Conservation (phyloP, 1,139 yeast species). For the Pichia norvegensis region DNA sequence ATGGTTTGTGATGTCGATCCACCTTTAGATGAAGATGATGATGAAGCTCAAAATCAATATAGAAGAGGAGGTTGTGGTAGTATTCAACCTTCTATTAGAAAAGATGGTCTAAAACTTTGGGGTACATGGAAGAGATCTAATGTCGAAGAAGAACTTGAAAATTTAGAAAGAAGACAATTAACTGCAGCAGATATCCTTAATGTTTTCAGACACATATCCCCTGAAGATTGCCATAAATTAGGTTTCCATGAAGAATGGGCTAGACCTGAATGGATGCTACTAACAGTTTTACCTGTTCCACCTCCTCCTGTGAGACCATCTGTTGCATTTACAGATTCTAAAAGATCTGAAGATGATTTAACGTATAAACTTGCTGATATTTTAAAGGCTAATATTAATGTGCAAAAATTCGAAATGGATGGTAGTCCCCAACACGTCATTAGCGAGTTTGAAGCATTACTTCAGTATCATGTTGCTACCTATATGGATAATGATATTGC, state of each 20-base stretch:
- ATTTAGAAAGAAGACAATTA: conserved; percentile 85
- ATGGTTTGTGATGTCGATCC: conserved; percentile 94
- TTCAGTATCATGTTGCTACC: conserved; percentile 98
- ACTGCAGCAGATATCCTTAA: conserved; percentile 85
- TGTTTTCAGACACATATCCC: conserved; percentile 84
- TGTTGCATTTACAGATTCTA: conserved; percentile 96
- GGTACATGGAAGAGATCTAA: conserved; percentile 97
- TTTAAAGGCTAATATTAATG: conserved; percentile 90
- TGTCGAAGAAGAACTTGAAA: conserved; percentile 69
- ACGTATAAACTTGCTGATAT: conserved; percentile 97
- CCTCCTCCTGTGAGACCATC: conserved; percentile 99
- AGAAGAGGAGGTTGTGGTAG: conserved; percentile 98
- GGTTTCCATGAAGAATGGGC: conserved; percentile 96
- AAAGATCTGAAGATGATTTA: conserved; percentile 98
- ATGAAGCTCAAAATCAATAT: conserved; percentile 28
- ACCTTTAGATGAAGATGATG: conserved; percentile 47
- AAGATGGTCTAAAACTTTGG: conserved; percentile 91
- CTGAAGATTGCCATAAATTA: conserved; percentile 70
- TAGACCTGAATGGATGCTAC: conserved; percentile 97
- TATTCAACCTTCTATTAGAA: conserved; percentile 89
- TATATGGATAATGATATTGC: conserved; percentile 99
- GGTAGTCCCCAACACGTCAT: conserved; percentile 99
- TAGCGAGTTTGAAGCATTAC: conserved; percentile 88
- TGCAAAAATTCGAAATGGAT: conserved; percentile 92
- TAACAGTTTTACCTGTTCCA: conserved; percentile 97